phyloP scores from a whole-genome alignment of 208 protist species.

The Trypanosoma mega region DNA sequence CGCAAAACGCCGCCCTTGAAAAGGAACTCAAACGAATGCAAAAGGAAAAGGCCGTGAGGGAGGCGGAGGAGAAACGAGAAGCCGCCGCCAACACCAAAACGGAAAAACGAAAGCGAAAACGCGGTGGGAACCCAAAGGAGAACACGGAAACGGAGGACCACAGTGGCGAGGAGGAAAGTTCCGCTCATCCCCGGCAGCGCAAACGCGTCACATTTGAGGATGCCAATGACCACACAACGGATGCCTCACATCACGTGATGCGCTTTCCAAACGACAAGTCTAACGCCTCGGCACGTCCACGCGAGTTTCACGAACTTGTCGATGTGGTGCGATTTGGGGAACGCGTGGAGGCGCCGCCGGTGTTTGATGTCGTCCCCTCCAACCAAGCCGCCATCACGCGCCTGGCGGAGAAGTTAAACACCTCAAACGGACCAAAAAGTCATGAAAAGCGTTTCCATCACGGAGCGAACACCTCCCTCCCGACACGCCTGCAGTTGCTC shows the following conservation, averaged over 20 bases:
- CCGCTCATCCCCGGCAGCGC: slow-evolving; percentile 29
- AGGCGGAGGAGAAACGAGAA: slow-evolving; percentile 12
- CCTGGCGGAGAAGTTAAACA: too few relatives aligned
- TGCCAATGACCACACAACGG: background rate
- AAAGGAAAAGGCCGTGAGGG: slow-evolving; percentile 27
- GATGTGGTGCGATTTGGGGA: slow-evolving; percentile 86
- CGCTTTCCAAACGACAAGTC: slow-evolving; percentile 42
- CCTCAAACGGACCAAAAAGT: too few relatives aligned
- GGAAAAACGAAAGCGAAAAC: slow-evolving; percentile 15
- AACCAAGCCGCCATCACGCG: slow-evolving; percentile 63
- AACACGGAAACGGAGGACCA: background rate
- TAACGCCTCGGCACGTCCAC: slow-evolving; percentile 5
- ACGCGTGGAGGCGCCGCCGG: slow-evolving; percentile 81
- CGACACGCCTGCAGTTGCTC: too few relatives aligned
- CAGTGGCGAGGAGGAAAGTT: background rate
- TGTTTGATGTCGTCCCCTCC: slow-evolving; percentile 82
- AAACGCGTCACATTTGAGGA: slow-evolving; percentile 60
- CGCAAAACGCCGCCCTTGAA: slow-evolving; percentile 21
- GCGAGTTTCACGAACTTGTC: slow-evolving; percentile 83
- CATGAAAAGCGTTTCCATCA: too few relatives aligned
- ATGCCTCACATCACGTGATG: slow-evolving; percentile 36
- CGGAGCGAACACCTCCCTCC: too few relatives aligned
- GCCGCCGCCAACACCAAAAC: slow-evolving; percentile 17
- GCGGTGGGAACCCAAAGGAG: slow-evolving; percentile 6
- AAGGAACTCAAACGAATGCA: slow-evolving; percentile 29